Base-by-base conservation (phyloP, 768 basidiomycete species). In the Lyophyllum shimeji region DNA sequence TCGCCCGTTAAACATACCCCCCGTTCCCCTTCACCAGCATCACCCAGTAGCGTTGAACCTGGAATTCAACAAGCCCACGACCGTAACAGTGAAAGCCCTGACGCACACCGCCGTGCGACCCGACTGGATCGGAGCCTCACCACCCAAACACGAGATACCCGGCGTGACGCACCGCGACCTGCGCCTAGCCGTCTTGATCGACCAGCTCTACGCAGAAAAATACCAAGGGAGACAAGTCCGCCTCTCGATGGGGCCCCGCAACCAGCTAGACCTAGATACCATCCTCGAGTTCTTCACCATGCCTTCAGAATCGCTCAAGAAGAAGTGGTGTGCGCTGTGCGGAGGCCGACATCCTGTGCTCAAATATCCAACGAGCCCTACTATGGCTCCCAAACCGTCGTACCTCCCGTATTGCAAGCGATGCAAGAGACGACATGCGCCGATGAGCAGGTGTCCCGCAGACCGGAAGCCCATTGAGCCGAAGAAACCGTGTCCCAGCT, bases 101-200 rank as follows among this genome's bases (percentile, higher is more conserved):
- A 74, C 72, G 0, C 66, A 73, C 56, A 63, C 61, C 13, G 67
- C 69, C 4, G 18, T 34, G 21, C 61, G 60, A 8, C 56, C 57
- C 5, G n/a, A 18, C 3, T 53, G 57, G 61, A 23, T 45, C 21
- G 18, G 21, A 25, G 46, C 27, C 15, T 11, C 17, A 11, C 27
- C 0, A 2, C 5, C 23, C 29, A 12, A 24, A 12, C 9, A 9
- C 17, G 15, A 44, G 9, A 42, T 51, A 3, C 71, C 80, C 0
- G 78, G 81, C 12, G 74, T 84, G 43, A 83, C 83, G 0, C 62
- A 68, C 5, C 79, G 79, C 27, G 84, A 85, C 58, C 53, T 82
- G 29, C 79, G 82, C 45, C 66, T 83, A 31, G 83, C 81, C 7
- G 65, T 67, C 7, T 66, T 68, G 12, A 59, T 78, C n/a, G 81